Percentiles rank a stretch among this genome's conserved stretches.
Evolutionary conservation across 2,329 filamentous ascomycete species (phyloP).

Genomic region (Colletotrichum agaves): DNA sequence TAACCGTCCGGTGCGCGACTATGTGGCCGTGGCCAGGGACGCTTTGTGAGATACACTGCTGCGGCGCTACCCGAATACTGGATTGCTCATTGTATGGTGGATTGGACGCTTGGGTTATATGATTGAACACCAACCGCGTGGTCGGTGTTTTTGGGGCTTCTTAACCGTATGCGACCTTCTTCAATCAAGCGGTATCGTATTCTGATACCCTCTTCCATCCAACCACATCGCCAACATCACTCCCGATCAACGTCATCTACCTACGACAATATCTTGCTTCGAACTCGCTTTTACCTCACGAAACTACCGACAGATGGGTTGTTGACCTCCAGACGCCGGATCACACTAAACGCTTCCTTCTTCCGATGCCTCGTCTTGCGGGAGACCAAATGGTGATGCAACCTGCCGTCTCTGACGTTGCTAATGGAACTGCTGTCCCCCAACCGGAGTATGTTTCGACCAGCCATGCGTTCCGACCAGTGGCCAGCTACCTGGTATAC

Average conservation of each 20-base stretch:
- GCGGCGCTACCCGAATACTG: too few relatives aligned
- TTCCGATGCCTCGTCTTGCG: neutral
- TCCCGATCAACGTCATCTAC: neutral
- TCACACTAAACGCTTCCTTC: neutral
- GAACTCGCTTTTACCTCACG: neutral
- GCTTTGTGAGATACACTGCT: too few relatives aligned
- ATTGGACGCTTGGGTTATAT: neutral
- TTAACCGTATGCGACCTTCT: neutral
- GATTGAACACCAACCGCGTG: neutral
- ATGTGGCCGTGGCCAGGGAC: too few relatives aligned
- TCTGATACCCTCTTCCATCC: neutral
- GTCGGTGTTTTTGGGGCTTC: too few relatives aligned
- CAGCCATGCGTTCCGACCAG: neutral
- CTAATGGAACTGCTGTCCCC: neutral
- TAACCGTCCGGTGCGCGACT: neutral
- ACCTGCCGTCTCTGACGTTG: neutral
- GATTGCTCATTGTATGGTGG: neutral
- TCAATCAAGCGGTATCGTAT: neutral
- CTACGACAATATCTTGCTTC: neutral
- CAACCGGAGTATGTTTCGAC: neutral
- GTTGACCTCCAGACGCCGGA: neutral
- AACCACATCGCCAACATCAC: neutral
- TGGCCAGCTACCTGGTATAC: neutral
- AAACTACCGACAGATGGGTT: too few relatives aligned
- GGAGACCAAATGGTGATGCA: conserved; percentile 4